Conservation (phyloP, 2,329 filamentous ascomycete genomes). For the Colletotrichum tropicale region DNA sequence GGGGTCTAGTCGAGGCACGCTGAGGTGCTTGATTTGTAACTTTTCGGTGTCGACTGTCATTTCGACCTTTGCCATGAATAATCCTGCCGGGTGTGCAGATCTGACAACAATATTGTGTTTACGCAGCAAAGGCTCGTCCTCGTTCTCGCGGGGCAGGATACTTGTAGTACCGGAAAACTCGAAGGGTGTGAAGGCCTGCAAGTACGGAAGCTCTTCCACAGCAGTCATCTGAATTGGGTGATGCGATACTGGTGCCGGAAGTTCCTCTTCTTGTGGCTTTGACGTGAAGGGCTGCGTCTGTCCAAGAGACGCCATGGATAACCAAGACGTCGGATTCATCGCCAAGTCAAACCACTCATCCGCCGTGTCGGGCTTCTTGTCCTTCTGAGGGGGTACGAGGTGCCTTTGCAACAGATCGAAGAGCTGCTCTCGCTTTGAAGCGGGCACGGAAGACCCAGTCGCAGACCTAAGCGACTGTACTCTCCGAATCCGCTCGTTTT, state of each 20-base stretch:
- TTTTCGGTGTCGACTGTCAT: constrained; percentile 62
- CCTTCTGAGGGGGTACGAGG: constrained; percentile 40
- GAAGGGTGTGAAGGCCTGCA: constrained; percentile 74
- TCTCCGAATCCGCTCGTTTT: constrained; percentile 58
- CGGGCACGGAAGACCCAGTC: constrained; percentile 28
- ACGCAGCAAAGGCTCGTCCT: constrained; percentile 46
- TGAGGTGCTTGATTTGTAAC: constrained; percentile 55
- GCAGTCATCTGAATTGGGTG: constrained; percentile 67
- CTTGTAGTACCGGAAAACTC: constrained; percentile 61
- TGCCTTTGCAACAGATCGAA: constrained; percentile 45
- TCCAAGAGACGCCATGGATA: constrained; percentile 52
- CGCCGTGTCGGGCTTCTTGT: constrained; percentile 31
- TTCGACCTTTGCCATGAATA: constrained; percentile 63
- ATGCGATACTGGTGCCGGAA: constrained; percentile 61
- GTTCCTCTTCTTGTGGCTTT: constrained; percentile 34
- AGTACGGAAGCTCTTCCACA: constrained; percentile 69
- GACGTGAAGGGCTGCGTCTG: constrained; percentile 26
- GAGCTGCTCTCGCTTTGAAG: constrained; percentile 40
- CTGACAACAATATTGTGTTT: constrained; percentile 60
- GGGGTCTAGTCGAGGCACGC: constrained; percentile 60
- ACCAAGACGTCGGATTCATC: constrained; percentile 54
- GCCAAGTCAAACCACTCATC: constrained; percentile 52
- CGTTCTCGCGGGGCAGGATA: constrained; percentile 39
- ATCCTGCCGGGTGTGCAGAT: constrained; percentile 48
- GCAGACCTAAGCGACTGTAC: constrained; percentile 42